Evolutionary conservation across 306 rosid species (phyloP).

Genomic region (Prunus armeniaca): DNA sequence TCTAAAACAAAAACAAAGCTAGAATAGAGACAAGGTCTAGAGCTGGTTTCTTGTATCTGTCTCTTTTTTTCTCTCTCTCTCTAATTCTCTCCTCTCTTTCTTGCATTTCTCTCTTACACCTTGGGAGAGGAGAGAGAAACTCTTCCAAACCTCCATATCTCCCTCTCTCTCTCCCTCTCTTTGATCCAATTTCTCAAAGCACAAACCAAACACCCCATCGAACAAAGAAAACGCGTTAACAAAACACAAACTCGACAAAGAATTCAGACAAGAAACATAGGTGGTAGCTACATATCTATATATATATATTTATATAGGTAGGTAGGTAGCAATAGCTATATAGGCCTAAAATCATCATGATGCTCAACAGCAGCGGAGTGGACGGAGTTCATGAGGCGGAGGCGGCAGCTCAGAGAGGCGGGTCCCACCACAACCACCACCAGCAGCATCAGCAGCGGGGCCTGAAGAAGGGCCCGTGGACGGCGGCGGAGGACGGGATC

Average conservation of each 20-base stretch:
- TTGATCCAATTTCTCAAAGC: constrained; percentile 10
- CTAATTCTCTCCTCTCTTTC: constrained; percentile 22
- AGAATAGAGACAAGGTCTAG: constrained; percentile 16
- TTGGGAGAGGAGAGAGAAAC: constrained; percentile 48
- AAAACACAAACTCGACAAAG: not conserved
- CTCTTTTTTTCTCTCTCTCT: constrained; percentile 4
- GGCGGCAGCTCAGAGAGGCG: not conserved
- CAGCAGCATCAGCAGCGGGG: constrained; percentile 9
- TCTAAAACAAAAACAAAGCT: constrained; percentile 9
- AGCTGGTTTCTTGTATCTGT: not conserved
- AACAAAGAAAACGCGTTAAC: not conserved
- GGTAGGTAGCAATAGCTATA: not conserved
- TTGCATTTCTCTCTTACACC: constrained; percentile 16
- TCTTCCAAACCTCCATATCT: not conserved
- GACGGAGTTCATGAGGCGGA: constrained; percentile 9
- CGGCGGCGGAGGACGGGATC: constrained; percentile 54
- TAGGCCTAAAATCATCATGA: not conserved
- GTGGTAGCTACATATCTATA: not conserved
- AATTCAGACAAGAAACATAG: not conserved
- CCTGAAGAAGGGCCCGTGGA: constrained; percentile 85
- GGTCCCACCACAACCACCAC: not conserved
- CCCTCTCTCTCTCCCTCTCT: not conserved
- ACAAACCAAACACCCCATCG: not conserved
- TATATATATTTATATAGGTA: not conserved
- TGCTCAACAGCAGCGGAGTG: constrained; percentile 3